Evolutionary conservation across 148 eudicot genomes (phyloP), one percentile per base, ranked within the genome.

Genomic region (Rhododendron williamsianum): DNA sequence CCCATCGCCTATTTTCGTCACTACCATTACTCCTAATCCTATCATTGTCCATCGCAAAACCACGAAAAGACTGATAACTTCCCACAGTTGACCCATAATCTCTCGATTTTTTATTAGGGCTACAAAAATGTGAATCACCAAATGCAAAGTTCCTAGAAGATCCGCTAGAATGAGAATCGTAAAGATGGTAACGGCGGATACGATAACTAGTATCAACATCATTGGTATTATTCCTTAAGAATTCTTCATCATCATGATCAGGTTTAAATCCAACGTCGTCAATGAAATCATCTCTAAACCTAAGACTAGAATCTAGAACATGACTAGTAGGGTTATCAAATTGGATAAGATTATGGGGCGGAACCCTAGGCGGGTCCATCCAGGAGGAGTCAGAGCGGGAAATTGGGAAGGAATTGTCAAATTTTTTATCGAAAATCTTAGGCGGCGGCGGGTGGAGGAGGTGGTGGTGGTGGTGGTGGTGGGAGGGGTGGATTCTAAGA

Each of bases 1-100:
- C 80, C 87, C 87, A 82, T 77, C 90, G 89, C 63, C 69, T 86
- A 80, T 84, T 88, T 79, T 86, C 89, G 80, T 63, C 88, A 52
- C 89, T 88, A 33, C 38, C 33, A 30, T 86, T 78, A 54, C 54
- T 80, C 79, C 87, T 83, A 15, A 87, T 11, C 45, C 82, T 67
- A 8, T 79, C 81, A 30, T 84, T 82, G 9, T 86, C 89, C 78
- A 41, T 76, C 52, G 77, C 65, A 19, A 56, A 11, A 15, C 80
- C 90, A 41, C 35, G 82, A 43, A 48, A 54, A 46, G 79, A 86
- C 49, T 77, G 90, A 25, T 35, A 81, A 72, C 33, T 73, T n/a
- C 84, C 82, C 27, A 85, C 67, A 73, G 65, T 65, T 85, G 58
- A 10, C 43, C 76, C 89, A 54, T 77, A 81, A n/a, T 84, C 89